A percentile compares a stretch with the other conserved stretches of the same genome.
Conservation (phyloP, 2,329 filamentous ascomycete species). For the Colletotrichum sublineola region DNA sequence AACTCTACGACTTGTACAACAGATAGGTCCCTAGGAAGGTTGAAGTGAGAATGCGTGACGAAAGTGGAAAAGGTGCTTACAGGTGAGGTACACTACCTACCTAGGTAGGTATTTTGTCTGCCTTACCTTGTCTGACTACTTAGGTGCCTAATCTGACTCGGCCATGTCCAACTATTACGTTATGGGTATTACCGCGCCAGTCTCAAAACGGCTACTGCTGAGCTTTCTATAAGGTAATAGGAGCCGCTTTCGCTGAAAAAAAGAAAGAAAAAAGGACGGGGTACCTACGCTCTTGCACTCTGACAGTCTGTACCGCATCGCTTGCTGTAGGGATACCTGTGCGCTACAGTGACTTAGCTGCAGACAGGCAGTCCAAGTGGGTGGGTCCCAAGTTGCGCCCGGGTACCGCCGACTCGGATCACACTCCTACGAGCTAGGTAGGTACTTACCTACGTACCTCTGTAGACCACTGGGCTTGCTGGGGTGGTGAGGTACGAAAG, state of each 20-base stretch:
- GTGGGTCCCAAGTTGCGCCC: constrained; percentile 33
- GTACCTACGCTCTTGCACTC: not conserved
- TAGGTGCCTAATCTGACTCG: constrained; percentile 47
- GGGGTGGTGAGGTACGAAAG: not conserved
- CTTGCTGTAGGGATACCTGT: not conserved
- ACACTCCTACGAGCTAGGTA: no score
- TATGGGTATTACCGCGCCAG: constrained; percentile 56
- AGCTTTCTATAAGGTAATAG: constrained; percentile 65
- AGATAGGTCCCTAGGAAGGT: not conserved
- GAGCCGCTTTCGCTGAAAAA: constrained; percentile 43
- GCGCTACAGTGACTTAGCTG: constrained; percentile 26
- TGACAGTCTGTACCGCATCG: constrained; percentile 7
- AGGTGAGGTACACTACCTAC: not conserved
- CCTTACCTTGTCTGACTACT: no score
- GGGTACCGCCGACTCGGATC: constrained; percentile 41
- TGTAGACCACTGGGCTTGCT: not conserved
- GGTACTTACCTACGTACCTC: no score
- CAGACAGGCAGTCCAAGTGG: constrained; percentile 7
- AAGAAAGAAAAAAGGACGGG: not conserved
- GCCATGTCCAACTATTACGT: constrained; percentile 61
- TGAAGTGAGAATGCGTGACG: constrained; percentile 16
- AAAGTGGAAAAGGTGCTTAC: not conserved
- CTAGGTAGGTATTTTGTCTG: no score
- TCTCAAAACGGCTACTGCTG: constrained; percentile 44
- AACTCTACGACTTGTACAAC: no score